Percentiles rank a stretch among this genome's conserved stretches.
phyloP scores from a whole-genome alignment of 176 grass and related monocot genomes.

The Neostapfia colusana region DNA sequence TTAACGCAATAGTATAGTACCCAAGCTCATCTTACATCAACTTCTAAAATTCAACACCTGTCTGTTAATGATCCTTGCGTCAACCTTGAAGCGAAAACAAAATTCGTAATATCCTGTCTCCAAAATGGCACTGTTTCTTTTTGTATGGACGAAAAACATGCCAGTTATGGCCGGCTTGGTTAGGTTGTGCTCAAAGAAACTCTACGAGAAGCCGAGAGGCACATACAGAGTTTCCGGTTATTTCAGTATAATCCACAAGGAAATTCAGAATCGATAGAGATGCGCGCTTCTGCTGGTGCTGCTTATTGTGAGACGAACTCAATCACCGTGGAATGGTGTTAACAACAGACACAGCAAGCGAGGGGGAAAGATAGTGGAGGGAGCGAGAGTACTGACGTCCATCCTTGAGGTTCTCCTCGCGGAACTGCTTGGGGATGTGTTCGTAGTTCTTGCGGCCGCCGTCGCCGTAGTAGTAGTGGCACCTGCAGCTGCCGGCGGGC shows the following conservation, averaged over 20 bases:
- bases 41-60: not conserved
- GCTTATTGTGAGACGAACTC: not conserved
- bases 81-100: not conserved
- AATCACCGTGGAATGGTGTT: not conserved
- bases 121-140: not conserved
- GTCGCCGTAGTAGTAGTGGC: constrained; percentile 27
- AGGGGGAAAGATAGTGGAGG: not conserved
- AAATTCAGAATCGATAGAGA: not conserved
- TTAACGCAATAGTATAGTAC: not conserved
- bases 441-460: constrained; percentile 50
- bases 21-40: not conserved
- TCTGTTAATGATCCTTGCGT: not conserved
- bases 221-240: not conserved
- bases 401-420: constrained; percentile 78
- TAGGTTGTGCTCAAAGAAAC: not conserved
- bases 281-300: not conserved
- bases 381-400: constrained; percentile 46
- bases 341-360: not conserved
- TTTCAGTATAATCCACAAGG: not conserved
- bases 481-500: constrained; percentile 23
- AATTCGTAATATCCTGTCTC: not conserved
- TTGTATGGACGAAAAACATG: not conserved
- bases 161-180: not conserved
- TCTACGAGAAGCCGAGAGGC: not conserved
- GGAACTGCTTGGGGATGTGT: constrained; percentile 80